Base-by-base conservation (phyloP, 140 eudicot species). In the Ambrosia hybrid region DNA sequence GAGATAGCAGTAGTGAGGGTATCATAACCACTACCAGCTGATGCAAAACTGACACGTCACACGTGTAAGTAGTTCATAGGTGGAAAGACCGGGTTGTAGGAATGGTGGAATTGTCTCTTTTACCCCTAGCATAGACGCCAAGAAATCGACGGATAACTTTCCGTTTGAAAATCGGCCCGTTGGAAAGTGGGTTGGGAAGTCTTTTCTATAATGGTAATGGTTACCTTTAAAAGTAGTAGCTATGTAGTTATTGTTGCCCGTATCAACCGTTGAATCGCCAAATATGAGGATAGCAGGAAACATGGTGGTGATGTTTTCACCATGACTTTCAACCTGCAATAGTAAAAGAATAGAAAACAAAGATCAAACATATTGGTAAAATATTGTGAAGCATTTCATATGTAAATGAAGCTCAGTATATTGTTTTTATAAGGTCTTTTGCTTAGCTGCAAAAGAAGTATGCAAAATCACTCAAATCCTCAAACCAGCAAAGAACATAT, bases 41-140 rank as follows among this genome's bases (percentile, higher is more conserved):
- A 90, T 0, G 97, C 95, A 64, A 90, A 87, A 78, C 91, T 72
- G 51, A n/a, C n/a, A n/a, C n/a, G n/a, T n/a, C n/a, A 89, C 96
- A 13, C 96, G 94, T 4, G 96, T 87, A 9, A 68, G 66, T 9
- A 87, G 68, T 0, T 87, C 90, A 37, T 80, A 6, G 59, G 77
- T 55, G 0, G 94, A 73, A 60, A 86, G 73, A 64, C 58, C 51
- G 9, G 96, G 94, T 14, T 78, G 76, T 53, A 89, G 74, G 76
- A 80, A 84, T 0, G 94, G 93, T 3, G 96, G 91, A 52, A 89
- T 62, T 0, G 66, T 26, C 57, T 83, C 82, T 80, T 89, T 89
- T 75, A 89, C 70, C 65, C 89, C 84, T 55, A 82, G 15, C 74
- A 55, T 12, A 6, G 92, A 80, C 30, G 85, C 88, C 68, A 89